Base-by-base conservation (phyloP, 1,284 basidiomycete species). In the Chondrostereum purpureum region DNA sequence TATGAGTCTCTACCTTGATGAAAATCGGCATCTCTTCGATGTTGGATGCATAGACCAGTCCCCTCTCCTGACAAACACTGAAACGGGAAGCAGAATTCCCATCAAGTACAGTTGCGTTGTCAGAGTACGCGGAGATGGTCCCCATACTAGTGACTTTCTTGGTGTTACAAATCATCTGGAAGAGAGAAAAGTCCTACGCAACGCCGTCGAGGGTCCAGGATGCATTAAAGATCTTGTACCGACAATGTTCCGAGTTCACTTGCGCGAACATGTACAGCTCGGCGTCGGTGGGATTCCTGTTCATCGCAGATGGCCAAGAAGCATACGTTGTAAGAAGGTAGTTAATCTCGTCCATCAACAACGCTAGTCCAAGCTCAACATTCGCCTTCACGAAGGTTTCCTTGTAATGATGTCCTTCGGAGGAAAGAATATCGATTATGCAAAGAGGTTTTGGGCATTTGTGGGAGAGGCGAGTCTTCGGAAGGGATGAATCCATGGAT, bases 191-290 rank as follows among this genome's bases (percentile, higher is more conserved):
- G 50, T 87, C 78, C 59, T 82, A 75, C n/a, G 69, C 58, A 31
- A 72, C 58, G 4, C 75, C 84, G 58, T 96, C 88, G 53, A 97
- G 81, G 17, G 83, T 89, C 96, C 96, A 99, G 34, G 88, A 78
- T 0, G 96, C 94, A 62, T 99, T 99, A 75, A 99, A 99, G 56
- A 98, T 99, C 70, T 99, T 99, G 77, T 99, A 96, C 39, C 96
- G 80, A 66, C 96, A 99, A 64, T 99, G 96, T 67, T 99, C 96
- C 34, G 94, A 98, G 70, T 99, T 99, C 63, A 99, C 95, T 64
- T 99, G 96, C 13, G 96, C 95, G 63, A 99, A 99, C 95, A 99
- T 99, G 78, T 99, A 99, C 14, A 99, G 76, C 63, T 99, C 96
- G 11, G 96, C 94, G 57, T 99, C 95, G 40, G 92, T 98, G 3